Conservation (phyloP, 106 monocot species). For the Phalaenopsis aphrodite region DNA sequence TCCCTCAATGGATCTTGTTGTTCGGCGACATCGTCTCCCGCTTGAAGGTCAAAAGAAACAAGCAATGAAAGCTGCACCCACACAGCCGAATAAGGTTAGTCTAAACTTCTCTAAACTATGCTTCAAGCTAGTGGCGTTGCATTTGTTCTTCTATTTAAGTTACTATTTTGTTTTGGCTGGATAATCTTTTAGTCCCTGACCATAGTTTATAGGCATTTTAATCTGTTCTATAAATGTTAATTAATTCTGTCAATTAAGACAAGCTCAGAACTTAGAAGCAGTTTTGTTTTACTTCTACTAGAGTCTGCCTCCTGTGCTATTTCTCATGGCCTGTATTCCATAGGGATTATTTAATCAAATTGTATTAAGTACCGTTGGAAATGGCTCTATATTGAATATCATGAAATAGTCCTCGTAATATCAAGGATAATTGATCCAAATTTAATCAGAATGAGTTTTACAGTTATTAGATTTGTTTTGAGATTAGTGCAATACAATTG, state of each 20-base stretch:
- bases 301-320: too few species aligned
- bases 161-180: background rate
- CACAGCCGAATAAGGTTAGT: conserved; percentile 57
- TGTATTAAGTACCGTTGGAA: too few species aligned
- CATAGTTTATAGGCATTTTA: background rate
- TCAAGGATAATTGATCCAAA: too few species aligned
- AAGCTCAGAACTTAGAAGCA: too few species aligned
- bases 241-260: background rate
- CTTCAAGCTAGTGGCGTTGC: background rate
- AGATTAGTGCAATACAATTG: too few species aligned
- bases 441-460: too few species aligned
- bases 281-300: too few species aligned
- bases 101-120: background rate
- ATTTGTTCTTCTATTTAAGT: background rate
- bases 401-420: too few species aligned
- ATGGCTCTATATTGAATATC: too few species aligned
- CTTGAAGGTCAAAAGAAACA: conserved; percentile 68
- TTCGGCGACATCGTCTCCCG: conserved; percentile 73
- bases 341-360: too few species aligned
- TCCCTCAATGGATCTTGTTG: conserved; percentile 90
- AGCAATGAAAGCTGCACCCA: conserved; percentile 63
- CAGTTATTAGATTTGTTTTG: too few species aligned
- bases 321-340: too few species aligned
- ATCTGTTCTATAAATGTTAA: background rate
- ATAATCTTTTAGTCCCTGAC: background rate